Evolutionary conservation across 164 flowering plant species (phyloP), one percentile per base, ranked within the genome.

Genomic region (Warburgia ugandensis): DNA sequence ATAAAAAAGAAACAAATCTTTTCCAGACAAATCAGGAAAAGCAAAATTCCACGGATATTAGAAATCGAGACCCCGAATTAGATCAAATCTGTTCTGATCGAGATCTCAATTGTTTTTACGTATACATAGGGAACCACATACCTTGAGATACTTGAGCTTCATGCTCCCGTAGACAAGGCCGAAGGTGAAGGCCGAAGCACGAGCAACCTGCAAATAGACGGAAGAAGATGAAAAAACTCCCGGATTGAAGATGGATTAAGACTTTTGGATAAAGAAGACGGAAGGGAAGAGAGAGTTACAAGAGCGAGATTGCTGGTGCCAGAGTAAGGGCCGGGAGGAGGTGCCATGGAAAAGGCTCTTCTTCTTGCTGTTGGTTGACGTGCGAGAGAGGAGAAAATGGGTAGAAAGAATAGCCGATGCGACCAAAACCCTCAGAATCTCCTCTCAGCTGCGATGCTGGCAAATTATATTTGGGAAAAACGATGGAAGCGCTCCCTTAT

Each of bases 291-390:
- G 8, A 10, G 4, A 29, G 23, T 49, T 71, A 84, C 94, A 77
- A 84, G 60, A 41, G 88, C 82, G 14, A 84, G 81, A 25, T 82
- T 76, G 76, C 86, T 77, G 64, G 77, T 71, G 54, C 94, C 88
- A 50, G 86, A 76, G 70, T 84, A 84, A 25, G 79, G 84, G 20
- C 80, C 81, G 29, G 79, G 78, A 38, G 74, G 81, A 41, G 74
- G 81, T 22, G 88, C 75, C 88, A 81, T 84, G 43, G 56, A 48
- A 46, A 19, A 23, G 19, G 21, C 13, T 23, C 29, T 22, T 22
- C 25, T 8, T 17, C 1, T 1, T n/a, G 7, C 28, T 4, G 0
- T 43, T n/a, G n/a, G n/a, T n/a, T n/a, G n/a, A n/a, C n/a, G n/a
- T n/a, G n/a, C n/a, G n/a, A n/a, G n/a, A n/a, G n/a, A n/a, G n/a